phyloP scores from a whole-genome alignment of 1,284 basidiomycete species.

The Ceratobasidium sp. region DNA sequence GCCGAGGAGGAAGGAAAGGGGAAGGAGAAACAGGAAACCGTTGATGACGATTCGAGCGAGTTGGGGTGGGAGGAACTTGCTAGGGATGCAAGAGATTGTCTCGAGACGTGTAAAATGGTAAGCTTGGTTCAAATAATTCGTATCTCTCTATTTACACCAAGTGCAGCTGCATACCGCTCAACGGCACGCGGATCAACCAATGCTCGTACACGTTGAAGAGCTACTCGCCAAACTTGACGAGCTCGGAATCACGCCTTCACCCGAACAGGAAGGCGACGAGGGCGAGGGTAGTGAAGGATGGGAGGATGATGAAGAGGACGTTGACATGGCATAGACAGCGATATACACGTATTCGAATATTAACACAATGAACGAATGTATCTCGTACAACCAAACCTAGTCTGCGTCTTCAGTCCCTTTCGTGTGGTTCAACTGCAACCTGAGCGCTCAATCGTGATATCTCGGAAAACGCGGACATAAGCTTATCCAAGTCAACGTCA shows the following conservation, averaged over 20 bases:
- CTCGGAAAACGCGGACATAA: slow-evolving; percentile 82
- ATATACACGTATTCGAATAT: slow-evolving; percentile 5
- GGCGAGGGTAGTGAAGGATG: slow-evolving; percentile 53
- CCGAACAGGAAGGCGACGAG: slow-evolving; percentile 64
- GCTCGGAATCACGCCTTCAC: slow-evolving; percentile 73
- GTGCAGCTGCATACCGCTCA: slow-evolving; percentile 75
- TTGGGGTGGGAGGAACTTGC: slow-evolving; percentile 82
- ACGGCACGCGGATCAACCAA: slow-evolving; percentile 79
- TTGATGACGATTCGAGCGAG: slow-evolving; percentile 64
- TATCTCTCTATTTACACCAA: slow-evolving; percentile 26
- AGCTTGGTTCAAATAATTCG: slow-evolving; percentile 49
- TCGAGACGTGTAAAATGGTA: slow-evolving; percentile 84
- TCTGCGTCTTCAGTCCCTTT: background rate
- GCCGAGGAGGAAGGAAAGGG: slow-evolving; percentile 62
- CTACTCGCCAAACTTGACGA: slow-evolving; percentile 75
- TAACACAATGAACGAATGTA: slow-evolving; percentile 28
- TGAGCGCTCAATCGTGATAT: slow-evolving; percentile 81
- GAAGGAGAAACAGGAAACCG: slow-evolving; percentile 56
- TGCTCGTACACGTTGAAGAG: slow-evolving; percentile 81
- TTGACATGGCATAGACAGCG: slow-evolving; percentile 64
- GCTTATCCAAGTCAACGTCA: slow-evolving; percentile 81
- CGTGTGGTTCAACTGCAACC: slow-evolving; percentile 62
- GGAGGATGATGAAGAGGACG: slow-evolving; percentile 70
- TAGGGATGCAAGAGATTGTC: slow-evolving; percentile 79
- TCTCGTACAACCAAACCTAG: background rate